Conservation (phyloP, 345 rosid species). For the Cardamine chenopodiifolia region DNA sequence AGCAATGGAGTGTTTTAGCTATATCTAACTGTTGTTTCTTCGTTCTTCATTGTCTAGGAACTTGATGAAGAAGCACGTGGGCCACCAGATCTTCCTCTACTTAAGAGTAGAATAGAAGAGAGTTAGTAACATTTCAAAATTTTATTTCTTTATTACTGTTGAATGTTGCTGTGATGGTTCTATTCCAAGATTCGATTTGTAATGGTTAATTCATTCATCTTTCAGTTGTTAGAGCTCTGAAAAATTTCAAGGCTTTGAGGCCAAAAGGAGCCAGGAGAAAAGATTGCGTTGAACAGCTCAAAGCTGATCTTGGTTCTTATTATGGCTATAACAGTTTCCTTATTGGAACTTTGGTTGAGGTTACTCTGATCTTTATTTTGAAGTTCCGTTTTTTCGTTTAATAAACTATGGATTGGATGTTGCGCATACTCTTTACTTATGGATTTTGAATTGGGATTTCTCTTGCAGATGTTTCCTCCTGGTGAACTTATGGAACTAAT, state of each 20-base stretch:
- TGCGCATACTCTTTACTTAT: not conserved
- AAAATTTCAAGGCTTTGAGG: slow-evolving; percentile 67
- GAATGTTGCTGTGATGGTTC: slow-evolving; percentile 1
- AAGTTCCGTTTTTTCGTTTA: not conserved
- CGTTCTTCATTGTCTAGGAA: slow-evolving; percentile 51
- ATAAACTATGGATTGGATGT: slow-evolving; percentile 1
- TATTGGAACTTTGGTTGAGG: slow-evolving; percentile 80
- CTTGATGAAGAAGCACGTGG: slow-evolving; percentile 73
- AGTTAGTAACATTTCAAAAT: slow-evolving; percentile 51
- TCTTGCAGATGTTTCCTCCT: slow-evolving; percentile 85
- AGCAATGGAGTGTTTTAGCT: not conserved
- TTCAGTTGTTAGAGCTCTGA: slow-evolving; percentile 81
- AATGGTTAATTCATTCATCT: slow-evolving; percentile 15
- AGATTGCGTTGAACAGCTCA: slow-evolving; percentile 71
- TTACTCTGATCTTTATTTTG: slow-evolving; percentile 33
- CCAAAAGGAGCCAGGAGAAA: slow-evolving; percentile 70
- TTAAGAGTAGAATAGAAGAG: slow-evolving; percentile 79
- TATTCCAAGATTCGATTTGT: slow-evolving; percentile 1
- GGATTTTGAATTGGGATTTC: slow-evolving; percentile 24
- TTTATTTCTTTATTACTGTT: not conserved
- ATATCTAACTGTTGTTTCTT: slow-evolving; percentile 7
- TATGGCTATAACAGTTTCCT: slow-evolving; percentile 93
- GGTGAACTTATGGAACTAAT: slow-evolving; percentile 90
- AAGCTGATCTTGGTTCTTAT: slow-evolving; percentile 71
- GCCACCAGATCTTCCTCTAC: slow-evolving; percentile 78